A percentile compares a stretch with the other conserved stretches of the same genome.
These are phyloP conservation scores for Vitellaria paradoxa DNA, from an alignment of 179 eudicot genomes.

Conservation along the genomic window DNA sequence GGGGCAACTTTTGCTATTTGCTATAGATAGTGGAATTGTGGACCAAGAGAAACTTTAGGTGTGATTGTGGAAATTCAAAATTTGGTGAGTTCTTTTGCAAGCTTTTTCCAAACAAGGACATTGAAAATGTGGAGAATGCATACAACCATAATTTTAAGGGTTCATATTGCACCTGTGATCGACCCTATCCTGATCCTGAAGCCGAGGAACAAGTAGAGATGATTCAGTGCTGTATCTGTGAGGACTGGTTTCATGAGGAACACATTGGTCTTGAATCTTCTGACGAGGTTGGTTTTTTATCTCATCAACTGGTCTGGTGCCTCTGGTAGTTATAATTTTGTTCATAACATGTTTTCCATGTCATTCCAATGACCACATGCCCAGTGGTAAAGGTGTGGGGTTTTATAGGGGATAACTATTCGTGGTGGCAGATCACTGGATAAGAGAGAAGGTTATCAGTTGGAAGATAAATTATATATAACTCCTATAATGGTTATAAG, in stretches of 20 bases:
- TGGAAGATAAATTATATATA: background rate
- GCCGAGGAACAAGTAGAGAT: conserved; percentile 84
- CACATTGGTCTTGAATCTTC: conserved; percentile 80
- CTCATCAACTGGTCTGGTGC: background rate
- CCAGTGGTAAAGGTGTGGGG: background rate
- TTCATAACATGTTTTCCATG: background rate
- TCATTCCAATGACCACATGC: background rate
- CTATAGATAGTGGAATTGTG: conserved; percentile 82
- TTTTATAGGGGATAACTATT: background rate
- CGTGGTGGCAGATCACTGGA: background rate
- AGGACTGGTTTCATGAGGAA: conserved; percentile 96
- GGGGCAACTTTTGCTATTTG: conserved; percentile 12
- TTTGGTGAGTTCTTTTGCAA: conserved; percentile 89
- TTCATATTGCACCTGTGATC: conserved; percentile 80
- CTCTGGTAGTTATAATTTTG: background rate
- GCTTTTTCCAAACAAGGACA: conserved; percentile 74
- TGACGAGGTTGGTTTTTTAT: conserved; percentile 54
- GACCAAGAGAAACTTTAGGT: conserved; percentile 94
- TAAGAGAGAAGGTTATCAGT: background rate
- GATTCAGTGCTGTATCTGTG: conserved; percentile 93
- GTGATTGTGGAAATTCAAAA: conserved; percentile 98
- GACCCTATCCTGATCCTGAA: conserved; percentile 98
- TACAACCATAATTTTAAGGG: conserved; percentile 97
- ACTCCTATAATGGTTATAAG: background rate
- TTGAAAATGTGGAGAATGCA: conserved; percentile 68